These are phyloP conservation scores for Priceomyces melissophilus DNA, from an alignment of 805 yeast species.

Conservation along the genomic window DNA sequence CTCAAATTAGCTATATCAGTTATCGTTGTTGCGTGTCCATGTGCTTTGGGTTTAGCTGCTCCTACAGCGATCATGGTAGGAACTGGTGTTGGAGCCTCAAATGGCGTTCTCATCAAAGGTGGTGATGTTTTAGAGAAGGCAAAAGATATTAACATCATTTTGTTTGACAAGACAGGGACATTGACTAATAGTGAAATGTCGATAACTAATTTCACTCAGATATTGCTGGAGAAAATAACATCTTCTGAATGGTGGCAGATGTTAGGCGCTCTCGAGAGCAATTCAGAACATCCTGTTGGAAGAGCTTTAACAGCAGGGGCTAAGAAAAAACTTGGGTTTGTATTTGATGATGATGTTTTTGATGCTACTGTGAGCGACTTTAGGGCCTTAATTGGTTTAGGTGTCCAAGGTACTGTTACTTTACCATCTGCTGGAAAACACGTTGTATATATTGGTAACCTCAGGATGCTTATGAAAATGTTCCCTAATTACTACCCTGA, in stretches of 20 bases:
- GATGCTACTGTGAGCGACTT: slow-evolving; percentile 29
- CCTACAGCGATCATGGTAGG: slow-evolving; percentile 99
- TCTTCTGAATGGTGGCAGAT: slow-evolving; percentile 47
- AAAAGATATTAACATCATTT: slow-evolving; percentile 55
- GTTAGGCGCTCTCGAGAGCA: slow-evolving; percentile 57
- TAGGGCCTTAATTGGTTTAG: slow-evolving; percentile 41
- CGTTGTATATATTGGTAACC: slow-evolving; percentile 54
- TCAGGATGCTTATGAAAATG: slow-evolving; percentile 32
- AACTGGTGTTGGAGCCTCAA: slow-evolving; percentile 89
- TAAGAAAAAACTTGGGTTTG: slow-evolving; percentile 20
- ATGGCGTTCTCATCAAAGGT: slow-evolving; percentile 90
- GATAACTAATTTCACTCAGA: slow-evolving; percentile 21
- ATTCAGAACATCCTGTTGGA: slow-evolving; percentile 88
- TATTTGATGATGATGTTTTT: slow-evolving; percentile 32
- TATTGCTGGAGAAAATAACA: slow-evolving; percentile 10
- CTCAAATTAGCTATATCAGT: slow-evolving; percentile 84
- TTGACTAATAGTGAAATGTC: slow-evolving; percentile 81
- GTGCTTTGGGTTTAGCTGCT: slow-evolving; percentile 95
- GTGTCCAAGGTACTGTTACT: slow-evolving; percentile 40
- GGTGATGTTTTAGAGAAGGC: slow-evolving; percentile 84
- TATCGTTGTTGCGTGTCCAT: slow-evolving; percentile 97
- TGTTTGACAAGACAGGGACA: slow-evolving; percentile 97
- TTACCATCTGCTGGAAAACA: slow-evolving; percentile 18
- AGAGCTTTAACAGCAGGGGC: slow-evolving; percentile 54
- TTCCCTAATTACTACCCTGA: slow-evolving; percentile 4